These are phyloP conservation scores for Cytospora leucostoma DNA, from an alignment of 2,329 filamentous ascomycete species.

Conservation along the genomic window DNA sequence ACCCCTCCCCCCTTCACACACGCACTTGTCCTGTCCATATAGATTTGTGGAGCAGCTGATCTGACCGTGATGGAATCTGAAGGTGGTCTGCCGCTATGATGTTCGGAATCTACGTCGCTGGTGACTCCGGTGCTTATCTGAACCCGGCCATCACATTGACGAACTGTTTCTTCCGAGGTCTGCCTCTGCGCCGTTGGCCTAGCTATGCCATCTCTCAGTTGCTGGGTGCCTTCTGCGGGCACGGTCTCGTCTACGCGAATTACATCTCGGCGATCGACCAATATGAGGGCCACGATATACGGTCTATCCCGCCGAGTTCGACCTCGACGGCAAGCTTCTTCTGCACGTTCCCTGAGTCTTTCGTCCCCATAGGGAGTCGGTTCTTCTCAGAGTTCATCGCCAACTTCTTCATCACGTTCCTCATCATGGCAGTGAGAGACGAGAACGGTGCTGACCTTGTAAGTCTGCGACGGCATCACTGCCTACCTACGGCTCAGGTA, in stretches of 20 bases:
- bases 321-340: slow-evolving; percentile 17
- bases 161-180: slow-evolving; percentile 14
- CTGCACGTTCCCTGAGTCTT: slow-evolving; percentile 15
- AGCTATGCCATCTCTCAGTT: slow-evolving; percentile 7
- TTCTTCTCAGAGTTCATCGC: slow-evolving; percentile 15
- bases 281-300: slow-evolving; percentile 10
- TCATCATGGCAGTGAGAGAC: slow-evolving; percentile 1
- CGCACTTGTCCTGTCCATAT: neutral
- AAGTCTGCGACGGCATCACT: neutral
- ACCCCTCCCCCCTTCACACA: no score
- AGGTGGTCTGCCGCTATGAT: slow-evolving; percentile 17
- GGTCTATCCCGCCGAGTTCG: slow-evolving; percentile 2
- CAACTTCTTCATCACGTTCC: slow-evolving; percentile 11
- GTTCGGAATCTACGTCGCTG: slow-evolving; percentile 15
- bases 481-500: neutral
- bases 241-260: slow-evolving; percentile 15
- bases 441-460: slow-evolving; percentile 19
- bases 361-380: slow-evolving; percentile 7
- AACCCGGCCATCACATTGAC: slow-evolving; percentile 18
- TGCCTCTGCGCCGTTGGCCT: slow-evolving; percentile 14
- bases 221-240: slow-evolving; percentile 9
- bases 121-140: slow-evolving; percentile 13
- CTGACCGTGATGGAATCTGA: neutral
- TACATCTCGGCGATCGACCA: slow-evolving; percentile 17
- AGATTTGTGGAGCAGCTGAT: neutral